Percentiles rank a stretch among this genome's conserved stretches.
Evolutionary conservation across 345 rosid genomes (phyloP).

Genomic region (Boechera divaricarpa): DNA sequence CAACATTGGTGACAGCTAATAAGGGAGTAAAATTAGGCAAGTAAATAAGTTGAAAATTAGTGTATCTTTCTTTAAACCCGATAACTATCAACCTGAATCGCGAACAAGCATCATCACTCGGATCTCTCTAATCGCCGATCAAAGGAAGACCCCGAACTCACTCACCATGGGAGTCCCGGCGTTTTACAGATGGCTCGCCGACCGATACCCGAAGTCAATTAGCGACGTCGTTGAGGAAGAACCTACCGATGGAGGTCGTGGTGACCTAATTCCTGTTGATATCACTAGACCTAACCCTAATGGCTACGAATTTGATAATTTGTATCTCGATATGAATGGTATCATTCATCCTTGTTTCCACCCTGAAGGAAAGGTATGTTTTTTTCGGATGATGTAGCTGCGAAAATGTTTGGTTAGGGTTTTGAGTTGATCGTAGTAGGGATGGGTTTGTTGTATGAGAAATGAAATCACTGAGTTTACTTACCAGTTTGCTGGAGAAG

Average conservation of each 20-base stretch:
- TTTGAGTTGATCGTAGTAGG: not conserved
- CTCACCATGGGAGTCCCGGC: slow-evolving; percentile 94
- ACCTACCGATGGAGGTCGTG: slow-evolving; percentile 51
- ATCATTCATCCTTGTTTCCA: slow-evolving; percentile 98
- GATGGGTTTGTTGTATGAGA: not conserved
- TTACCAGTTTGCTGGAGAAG: not conserved
- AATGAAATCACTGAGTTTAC: not conserved
- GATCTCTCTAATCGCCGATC: slow-evolving; percentile 23
- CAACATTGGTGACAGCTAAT: too few relatives aligned
- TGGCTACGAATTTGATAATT: slow-evolving; percentile 83
- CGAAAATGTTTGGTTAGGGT: not conserved
- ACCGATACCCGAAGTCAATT: slow-evolving; percentile 85
- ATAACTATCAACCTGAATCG: not conserved
- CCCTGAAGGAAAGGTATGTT: slow-evolving; percentile 87
- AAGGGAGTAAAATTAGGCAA: too few relatives aligned
- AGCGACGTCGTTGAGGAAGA: slow-evolving; percentile 85
- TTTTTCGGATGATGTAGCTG: not conserved
- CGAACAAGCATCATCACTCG: not conserved
- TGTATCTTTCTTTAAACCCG: not conserved
- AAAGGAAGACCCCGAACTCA: not conserved
- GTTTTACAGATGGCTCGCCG: slow-evolving; percentile 94
- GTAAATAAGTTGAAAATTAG: not conserved
- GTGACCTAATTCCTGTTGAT: slow-evolving; percentile 57
- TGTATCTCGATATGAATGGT: slow-evolving; percentile 95
- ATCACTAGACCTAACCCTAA: slow-evolving; percentile 88